Evolutionary conservation across 345 rosid species (phyloP).

Genomic region (Salix koriyanagi): DNA sequence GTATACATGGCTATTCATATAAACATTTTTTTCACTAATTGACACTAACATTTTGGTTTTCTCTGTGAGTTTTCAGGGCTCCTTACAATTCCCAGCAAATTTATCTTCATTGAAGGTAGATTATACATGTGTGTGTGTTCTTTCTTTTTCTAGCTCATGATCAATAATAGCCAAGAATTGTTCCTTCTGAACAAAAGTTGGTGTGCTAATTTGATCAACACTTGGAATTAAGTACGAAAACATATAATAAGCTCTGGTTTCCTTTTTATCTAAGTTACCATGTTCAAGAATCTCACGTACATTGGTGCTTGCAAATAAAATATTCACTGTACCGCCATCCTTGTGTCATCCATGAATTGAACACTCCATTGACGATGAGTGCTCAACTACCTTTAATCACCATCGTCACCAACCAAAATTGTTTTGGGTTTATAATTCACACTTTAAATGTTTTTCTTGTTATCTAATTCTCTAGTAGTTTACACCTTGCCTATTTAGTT

Average conservation of each 20-base stretch:
- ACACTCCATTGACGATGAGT: neutral
- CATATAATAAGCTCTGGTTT: neutral
- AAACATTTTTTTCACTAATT: neutral
- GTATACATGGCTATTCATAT: neutral
- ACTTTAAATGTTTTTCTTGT: neutral
- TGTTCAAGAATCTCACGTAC: neutral
- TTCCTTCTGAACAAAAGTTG: neutral
- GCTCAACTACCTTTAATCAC: neutral
- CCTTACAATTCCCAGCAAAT: slow-evolving; percentile 17
- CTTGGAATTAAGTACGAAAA: neutral
- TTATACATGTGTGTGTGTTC: neutral
- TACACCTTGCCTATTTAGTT: neutral
- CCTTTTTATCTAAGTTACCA: neutral
- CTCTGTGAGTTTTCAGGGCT: slow-evolving; percentile 17
- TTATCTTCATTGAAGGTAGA: slow-evolving; percentile 13
- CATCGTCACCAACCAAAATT: neutral
- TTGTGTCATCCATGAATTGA: neutral
- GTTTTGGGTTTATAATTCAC: neutral
- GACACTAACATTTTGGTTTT: neutral
- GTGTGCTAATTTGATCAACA: neutral
- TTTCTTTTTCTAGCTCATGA: neutral
- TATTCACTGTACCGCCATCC: too few species aligned
- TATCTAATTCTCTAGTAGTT: neutral
- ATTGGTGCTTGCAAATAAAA: too few species aligned
- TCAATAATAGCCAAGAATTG: neutral